Evolutionary conservation across 371 early-diverging fungal genomes (phyloP).

Genomic region (Mucor racemosus): DNA sequence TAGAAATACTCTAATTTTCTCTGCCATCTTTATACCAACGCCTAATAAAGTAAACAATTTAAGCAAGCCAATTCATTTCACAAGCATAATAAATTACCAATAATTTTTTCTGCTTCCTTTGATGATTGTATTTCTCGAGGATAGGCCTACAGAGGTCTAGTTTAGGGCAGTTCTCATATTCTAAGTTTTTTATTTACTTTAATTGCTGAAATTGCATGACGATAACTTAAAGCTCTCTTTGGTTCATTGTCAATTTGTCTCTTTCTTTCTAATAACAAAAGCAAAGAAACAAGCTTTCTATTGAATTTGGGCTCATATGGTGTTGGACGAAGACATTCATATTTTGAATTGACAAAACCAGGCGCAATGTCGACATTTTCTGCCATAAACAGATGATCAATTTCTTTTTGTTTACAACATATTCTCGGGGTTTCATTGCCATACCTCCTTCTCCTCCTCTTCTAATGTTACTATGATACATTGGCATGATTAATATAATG

Average conservation of each 20-base stretch:
- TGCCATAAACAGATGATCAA: not conserved
- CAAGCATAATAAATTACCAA: constrained; percentile 22
- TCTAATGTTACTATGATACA: not conserved
- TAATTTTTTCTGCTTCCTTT: constrained; percentile 52
- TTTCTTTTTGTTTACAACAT: not conserved
- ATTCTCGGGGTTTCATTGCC: not conserved
- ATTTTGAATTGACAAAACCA: constrained; percentile 41
- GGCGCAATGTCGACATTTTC: constrained; percentile 31
- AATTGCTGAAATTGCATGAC: constrained; percentile 55
- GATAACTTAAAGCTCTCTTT: constrained; percentile 49
- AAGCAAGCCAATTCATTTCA: not conserved
- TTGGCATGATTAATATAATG: not conserved
- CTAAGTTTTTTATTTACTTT: constrained; percentile 31
- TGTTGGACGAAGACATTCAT: constrained; percentile 53
- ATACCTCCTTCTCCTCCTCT: not conserved
- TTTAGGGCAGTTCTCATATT: no score
- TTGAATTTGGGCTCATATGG: constrained; percentile 45
- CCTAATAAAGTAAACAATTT: constrained; percentile 24
- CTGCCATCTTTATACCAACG: constrained; percentile 52
- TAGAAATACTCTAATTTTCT: constrained; percentile 38
- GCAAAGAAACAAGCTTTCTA: constrained; percentile 37
- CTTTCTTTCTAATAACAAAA: constrained; percentile 44
- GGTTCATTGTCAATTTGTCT: constrained; percentile 43
- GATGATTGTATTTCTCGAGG: constrained; percentile 45
- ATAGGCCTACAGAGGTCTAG: constrained; percentile 39